A percentile compares a stretch with the other conserved stretches of the same genome.
These are phyloP conservation scores for Fusarium sp. DNA, from an alignment of 2,329 filamentous ascomycete genomes.

Conservation along the genomic window DNA sequence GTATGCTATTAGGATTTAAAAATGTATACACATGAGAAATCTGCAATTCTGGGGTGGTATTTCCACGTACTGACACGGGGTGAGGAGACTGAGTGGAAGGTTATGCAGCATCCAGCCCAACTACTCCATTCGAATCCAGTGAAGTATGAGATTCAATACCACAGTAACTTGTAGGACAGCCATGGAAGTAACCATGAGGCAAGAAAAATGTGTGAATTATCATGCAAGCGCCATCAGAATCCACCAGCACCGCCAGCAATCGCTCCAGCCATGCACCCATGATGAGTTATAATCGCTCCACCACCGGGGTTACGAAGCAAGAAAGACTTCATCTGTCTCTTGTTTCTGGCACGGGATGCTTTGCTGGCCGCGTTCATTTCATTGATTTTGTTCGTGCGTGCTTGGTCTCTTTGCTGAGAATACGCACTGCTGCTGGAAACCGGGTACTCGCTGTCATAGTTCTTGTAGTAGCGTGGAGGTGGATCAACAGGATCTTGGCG, in stretches of 20 bases:
- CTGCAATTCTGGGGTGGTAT: neutral
- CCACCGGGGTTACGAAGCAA: neutral
- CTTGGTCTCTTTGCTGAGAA: neutral
- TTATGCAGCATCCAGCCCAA: no score
- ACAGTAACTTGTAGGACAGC: no score
- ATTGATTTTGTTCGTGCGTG: neutral
- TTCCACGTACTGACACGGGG: neutral
- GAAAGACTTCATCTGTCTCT: neutral
- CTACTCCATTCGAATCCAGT: neutral
- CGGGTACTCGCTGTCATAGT: neutral
- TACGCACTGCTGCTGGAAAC: neutral
- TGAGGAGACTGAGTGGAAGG: no score
- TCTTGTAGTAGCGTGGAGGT: neutral
- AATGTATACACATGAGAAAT: neutral
- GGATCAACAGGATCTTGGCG: neutral
- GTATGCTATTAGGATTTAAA: neutral
- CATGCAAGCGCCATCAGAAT: neutral
- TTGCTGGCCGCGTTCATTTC: neutral
- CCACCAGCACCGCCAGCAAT: neutral
- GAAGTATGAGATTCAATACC: neutral
- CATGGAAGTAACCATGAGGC: neutral
- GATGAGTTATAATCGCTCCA: neutral
- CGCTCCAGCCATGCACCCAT: neutral
- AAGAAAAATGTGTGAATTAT: no score
- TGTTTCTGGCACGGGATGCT: neutral